phyloP scores from a whole-genome alignment of 176 grass and related monocot species.

The Paspalum vaginatum region DNA sequence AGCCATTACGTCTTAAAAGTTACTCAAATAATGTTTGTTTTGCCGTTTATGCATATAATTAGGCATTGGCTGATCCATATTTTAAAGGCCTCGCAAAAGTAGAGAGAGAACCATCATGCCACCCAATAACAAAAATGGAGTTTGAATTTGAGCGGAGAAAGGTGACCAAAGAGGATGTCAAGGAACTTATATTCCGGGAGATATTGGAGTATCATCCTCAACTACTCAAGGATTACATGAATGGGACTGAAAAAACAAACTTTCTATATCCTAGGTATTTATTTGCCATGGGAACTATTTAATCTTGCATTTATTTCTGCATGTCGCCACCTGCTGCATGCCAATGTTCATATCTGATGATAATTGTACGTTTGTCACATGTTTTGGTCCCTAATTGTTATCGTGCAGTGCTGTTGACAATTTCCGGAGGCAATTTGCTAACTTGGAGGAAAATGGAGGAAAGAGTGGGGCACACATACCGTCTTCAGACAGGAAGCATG shows the following conservation, averaged over 20 bases:
- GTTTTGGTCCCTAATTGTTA: slow-evolving; percentile 22
- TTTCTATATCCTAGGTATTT: slow-evolving; percentile 92
- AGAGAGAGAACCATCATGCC: slow-evolving; percentile 92
- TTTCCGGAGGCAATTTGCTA: slow-evolving; percentile 94
- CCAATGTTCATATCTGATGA: slow-evolving; percentile 7
- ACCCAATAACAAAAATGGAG: slow-evolving; percentile 92
- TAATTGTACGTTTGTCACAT: not conserved
- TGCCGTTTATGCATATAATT: slow-evolving; percentile 27
- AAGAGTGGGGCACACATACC: slow-evolving; percentile 57
- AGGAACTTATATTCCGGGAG: slow-evolving; percentile 93
- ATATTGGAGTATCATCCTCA: slow-evolving; percentile 95
- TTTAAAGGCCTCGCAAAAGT: slow-evolving; percentile 89
- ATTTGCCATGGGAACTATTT: slow-evolving; percentile 18
- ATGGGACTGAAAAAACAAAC: slow-evolving; percentile 70
- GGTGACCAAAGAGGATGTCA: slow-evolving; percentile 94
- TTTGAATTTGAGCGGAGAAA: slow-evolving; percentile 96
- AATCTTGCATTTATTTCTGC: not conserved
- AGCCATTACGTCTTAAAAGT: slow-evolving; percentile 13
- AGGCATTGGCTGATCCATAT: slow-evolving; percentile 96
- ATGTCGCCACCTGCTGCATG: not conserved
- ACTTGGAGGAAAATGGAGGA: slow-evolving; percentile 94
- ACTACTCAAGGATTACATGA: slow-evolving; percentile 84
- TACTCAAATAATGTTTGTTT: slow-evolving; percentile 26
- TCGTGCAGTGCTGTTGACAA: slow-evolving; percentile 86
- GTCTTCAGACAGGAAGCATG: slow-evolving; percentile 79